Base-by-base conservation (phyloP, 805 yeast genomes). In the Candida namnaoensis region DNA sequence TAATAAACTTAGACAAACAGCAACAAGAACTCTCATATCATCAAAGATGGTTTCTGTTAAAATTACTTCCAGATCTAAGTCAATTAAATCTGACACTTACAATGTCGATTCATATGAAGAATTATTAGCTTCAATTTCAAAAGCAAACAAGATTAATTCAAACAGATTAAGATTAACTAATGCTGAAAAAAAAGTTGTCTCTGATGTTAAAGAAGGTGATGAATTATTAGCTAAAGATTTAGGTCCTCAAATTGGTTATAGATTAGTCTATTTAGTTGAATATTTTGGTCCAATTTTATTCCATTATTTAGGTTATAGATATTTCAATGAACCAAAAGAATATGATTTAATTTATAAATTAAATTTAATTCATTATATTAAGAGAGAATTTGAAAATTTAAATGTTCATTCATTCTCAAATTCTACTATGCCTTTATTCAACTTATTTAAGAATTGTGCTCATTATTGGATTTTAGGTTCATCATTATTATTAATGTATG, bases 401-500 rank as follows among this genome's bases (percentile, higher is more conserved):
- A 80, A 78, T 56, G 80, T 93, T 40, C 99, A 93, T 65, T 71
- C 74, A 46, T 93, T 93, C 58, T 85, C 96, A 23, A 69, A 79
- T 44, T 80, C 87, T 25, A 93, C 99, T 12, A 93, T 93, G 99
- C 99, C 99, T 5, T 54, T 84, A 36, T 74, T 78, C 59, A 85
- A 88, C 62, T 64, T 93, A 44, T 85, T 91, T 72, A 88, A 90
- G 65, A 93, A 93, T 67, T 81, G 88, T 34, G 69, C 75, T 49
- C 97, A 93, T 61, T 93, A 93, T 65, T 91, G 97, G 97, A 60
- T 86, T n/a, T 67, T 91, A 49, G 82, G 88, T 41, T 97, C 98
- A 8, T 57, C 75, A 11, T 60, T 71, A 65, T 50, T 72, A 50
- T 36, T 72, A 47, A 47, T 54, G 66, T 51, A 82, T 74, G 79